Evolutionary conservation across 805 yeast genomes (phyloP).

Genomic region (Groenewaldozyma tartarivorans): DNA sequence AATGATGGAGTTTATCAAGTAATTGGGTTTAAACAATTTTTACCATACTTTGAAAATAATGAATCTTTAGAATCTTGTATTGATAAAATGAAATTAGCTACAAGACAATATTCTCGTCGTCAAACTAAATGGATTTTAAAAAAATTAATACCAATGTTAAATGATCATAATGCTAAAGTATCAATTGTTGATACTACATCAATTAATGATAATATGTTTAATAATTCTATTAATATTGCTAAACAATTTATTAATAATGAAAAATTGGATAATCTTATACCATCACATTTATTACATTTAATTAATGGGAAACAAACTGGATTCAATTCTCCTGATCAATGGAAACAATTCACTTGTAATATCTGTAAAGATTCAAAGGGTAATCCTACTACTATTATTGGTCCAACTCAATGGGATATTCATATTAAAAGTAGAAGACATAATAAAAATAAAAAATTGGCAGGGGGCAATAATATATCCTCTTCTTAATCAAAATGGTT

Average conservation of each 20-base stretch:
- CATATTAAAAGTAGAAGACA: slow-evolving; percentile 69
- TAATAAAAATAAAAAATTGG: slow-evolving; percentile 17
- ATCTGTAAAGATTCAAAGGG: slow-evolving; percentile 45
- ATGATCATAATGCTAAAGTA: slow-evolving; percentile 35
- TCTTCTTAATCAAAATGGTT: no score
- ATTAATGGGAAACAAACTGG: neutral
- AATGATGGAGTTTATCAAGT: slow-evolving; percentile 86
- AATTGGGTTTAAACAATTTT: slow-evolving; percentile 63
- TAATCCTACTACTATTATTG: slow-evolving; percentile 57
- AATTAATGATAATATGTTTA: slow-evolving; percentile 9
- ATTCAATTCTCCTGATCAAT: slow-evolving; percentile 25
- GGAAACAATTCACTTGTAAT: slow-evolving; percentile 65
- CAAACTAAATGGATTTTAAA: slow-evolving; percentile 89
- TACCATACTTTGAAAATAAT: slow-evolving; percentile 19
- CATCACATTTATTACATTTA: neutral
- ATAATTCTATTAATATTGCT: neutral
- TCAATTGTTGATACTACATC: slow-evolving; percentile 21
- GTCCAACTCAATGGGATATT: slow-evolving; percentile 57
- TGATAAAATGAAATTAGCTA: slow-evolving; percentile 60
- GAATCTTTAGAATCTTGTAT: slow-evolving; percentile 33
- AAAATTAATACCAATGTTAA: slow-evolving; percentile 51
- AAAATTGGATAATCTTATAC: neutral
- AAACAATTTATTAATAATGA: neutral
- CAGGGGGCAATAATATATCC: no score
- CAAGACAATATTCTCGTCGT: slow-evolving; percentile 76